phyloP scores from a whole-genome alignment of 306 rosid genomes.

The Senna siamea region DNA sequence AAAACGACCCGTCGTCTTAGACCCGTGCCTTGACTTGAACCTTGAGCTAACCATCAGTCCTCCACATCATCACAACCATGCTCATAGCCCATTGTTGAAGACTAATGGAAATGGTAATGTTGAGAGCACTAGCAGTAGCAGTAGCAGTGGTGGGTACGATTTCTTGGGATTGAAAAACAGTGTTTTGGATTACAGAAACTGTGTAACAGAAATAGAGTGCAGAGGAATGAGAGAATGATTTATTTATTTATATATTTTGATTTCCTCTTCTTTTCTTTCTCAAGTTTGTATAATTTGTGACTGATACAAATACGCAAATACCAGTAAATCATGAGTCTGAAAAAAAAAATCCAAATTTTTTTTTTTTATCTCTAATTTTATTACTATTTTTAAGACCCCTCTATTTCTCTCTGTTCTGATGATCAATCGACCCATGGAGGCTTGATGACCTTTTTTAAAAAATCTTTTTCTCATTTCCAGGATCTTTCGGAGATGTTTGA shows the following conservation, averaged over 20 bases:
- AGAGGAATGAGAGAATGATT: slow-evolving; percentile 37
- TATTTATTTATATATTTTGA: slow-evolving; percentile 18
- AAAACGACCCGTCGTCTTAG: slow-evolving; percentile 35
- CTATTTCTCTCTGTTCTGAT: too few species aligned
- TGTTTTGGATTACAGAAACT: slow-evolving; percentile 71
- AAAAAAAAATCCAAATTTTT: too few species aligned
- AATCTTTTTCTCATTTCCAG: too few species aligned
- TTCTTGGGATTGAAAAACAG: slow-evolving; percentile 64
- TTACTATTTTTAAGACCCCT: too few species aligned
- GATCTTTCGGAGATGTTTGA: not conserved
- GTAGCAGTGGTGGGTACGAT: slow-evolving; percentile 45
- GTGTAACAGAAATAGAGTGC: slow-evolving; percentile 51
- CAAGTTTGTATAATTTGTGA: slow-evolving; percentile 51
- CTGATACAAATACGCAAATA: not conserved
- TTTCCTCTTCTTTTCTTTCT: slow-evolving; percentile 35
- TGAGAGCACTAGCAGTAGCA: slow-evolving; percentile 37
- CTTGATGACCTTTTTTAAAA: too few species aligned
- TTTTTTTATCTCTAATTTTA: too few species aligned
- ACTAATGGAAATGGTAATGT: slow-evolving; percentile 38
- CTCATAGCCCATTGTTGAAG: slow-evolving; percentile 36
- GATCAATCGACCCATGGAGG: too few species aligned
- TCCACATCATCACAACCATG: slow-evolving; percentile 50
- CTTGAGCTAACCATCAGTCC: slow-evolving; percentile 83
- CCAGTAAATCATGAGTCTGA: too few species aligned
- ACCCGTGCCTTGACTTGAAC: slow-evolving; percentile 69